Evolutionary conservation across 768 basidiomycete species (phyloP).

Genomic region (Leccinum subtestaceum): DNA sequence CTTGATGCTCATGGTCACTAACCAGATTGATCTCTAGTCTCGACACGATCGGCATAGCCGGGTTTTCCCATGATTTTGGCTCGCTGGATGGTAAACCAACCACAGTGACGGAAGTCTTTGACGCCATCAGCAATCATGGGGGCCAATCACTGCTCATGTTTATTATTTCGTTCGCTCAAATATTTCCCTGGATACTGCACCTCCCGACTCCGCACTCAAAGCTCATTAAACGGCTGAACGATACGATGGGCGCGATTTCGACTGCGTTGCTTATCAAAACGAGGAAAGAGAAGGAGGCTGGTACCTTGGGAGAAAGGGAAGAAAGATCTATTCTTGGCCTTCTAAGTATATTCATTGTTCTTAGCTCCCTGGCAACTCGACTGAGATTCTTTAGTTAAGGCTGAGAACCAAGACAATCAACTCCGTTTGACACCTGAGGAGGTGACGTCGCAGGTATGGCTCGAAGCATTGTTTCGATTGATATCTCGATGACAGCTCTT

Average conservation of each 20-base stretch:
- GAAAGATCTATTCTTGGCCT: conserved; percentile 40
- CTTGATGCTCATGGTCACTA: background rate
- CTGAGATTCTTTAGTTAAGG: conserved; percentile 31
- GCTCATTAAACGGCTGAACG: conserved; percentile 25
- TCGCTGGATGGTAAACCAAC: conserved; percentile 36
- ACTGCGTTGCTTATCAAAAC: conserved; percentile 31
- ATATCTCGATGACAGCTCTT: background rate
- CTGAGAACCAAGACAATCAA: conserved; percentile 30
- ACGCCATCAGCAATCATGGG: conserved; percentile 17
- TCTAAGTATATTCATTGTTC: conserved; percentile 25
- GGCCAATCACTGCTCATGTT: conserved; percentile 5
- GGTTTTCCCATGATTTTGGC: conserved; percentile 46
- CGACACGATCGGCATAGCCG: conserved; percentile 44
- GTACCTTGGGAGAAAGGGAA: conserved; percentile 26
- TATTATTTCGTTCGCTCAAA: conserved; percentile 25
- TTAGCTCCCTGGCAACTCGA: background rate
- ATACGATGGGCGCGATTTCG: conserved; percentile 34
- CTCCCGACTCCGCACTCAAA: conserved; percentile 32
- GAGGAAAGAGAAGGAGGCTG: conserved; percentile 33
- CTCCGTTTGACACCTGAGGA: conserved; percentile 40
- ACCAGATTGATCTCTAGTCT: conserved; percentile 26
- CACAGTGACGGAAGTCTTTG: conserved; percentile 27
- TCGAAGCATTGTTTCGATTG: background rate
- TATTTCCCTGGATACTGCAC: conserved; percentile 31
- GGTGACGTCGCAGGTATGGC: conserved; percentile 33